Evolutionary conservation across 768 basidiomycete species (phyloP).

Genomic region (Tricholoma furcatifolium): DNA sequence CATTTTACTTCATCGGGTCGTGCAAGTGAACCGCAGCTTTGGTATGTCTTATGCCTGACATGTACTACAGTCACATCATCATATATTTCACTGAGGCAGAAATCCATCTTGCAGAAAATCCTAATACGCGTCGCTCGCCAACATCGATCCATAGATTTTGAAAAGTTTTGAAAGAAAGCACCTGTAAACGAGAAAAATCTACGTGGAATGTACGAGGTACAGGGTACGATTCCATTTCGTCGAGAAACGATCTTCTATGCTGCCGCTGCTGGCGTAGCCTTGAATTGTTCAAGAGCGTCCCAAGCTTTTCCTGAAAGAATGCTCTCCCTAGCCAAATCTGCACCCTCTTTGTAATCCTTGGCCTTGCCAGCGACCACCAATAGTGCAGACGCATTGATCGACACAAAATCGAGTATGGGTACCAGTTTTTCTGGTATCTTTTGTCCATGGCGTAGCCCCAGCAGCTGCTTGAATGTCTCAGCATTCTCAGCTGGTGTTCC

Average conservation of each 20-base stretch:
- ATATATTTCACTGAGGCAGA: no score
- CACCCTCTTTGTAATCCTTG: constrained; percentile 66
- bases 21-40: no score
- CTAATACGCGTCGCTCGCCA: no score
- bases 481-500: constrained; percentile 81
- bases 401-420: constrained; percentile 81
- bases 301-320: constrained; percentile 59
- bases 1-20: no score
- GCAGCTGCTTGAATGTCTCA: constrained; percentile 58
- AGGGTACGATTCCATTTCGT: no score
- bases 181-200: no score
- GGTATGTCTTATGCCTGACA: no score
- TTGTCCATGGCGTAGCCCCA: constrained; percentile 49
- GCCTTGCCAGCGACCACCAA: constrained; percentile 82
- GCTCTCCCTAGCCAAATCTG: constrained; percentile 61
- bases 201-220: no score
- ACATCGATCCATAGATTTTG: no score
- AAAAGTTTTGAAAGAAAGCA: neutral
- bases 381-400: constrained; percentile 88
- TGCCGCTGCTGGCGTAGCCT: constrained; percentile 36
- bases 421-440: constrained; percentile 53
- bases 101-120: no score
- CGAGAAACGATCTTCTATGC: constrained; percentile 15
- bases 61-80: no score
- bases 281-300: constrained; percentile 53